Base-by-base conservation (phyloP, 345 rosid genomes). In the Raphanus raphanistrum region DNA sequence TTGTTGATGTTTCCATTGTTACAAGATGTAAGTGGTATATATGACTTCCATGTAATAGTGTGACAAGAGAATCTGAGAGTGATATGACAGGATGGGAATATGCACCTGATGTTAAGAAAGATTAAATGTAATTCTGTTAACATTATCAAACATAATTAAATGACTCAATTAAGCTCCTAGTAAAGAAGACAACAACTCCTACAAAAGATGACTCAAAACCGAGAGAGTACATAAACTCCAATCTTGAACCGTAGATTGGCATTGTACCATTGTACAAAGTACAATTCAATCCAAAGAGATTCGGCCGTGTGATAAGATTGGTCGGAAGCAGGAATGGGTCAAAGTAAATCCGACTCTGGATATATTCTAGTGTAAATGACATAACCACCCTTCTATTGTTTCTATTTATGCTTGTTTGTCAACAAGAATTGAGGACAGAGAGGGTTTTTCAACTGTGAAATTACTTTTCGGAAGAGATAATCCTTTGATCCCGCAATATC, bases 301-400 rank as follows among this genome's bases (percentile, higher is more conserved):
- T 50, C 11, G 61, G 35, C 27, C 25, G 29, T 69, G 57, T 76
- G 57, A 76, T 62, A 33, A 76, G 45, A 69, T 25, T 62, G 63
- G 70, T 76, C 55, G 28, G 70, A 76, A 41, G 64, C 26, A 11
- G 60, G 80, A 77, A 71, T 57, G 71, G 6, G 76, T 63, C 71
- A 77, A 77, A 70, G 66, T 70, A 12, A 38, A 63, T 71, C 76
- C 66, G 64, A 63, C 55, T 71, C 50, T 28, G 15, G 66, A 63
- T 38, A 28, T 50, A n/a, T 15, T 54, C 2, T 5, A 28, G 31
- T 28, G 54, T 9, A 8, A 71, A 38, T 64, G 61, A 71, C 80
- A 64, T 11, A 55, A 54, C 0, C 21, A 64, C 60, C 76, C 71
- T 4, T 55, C 0, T 8, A 1, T 8, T 17, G 15, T 54, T 77